phyloP scores from a whole-genome alignment of 805 yeast species.

The Phaffomyces antillensis region DNA sequence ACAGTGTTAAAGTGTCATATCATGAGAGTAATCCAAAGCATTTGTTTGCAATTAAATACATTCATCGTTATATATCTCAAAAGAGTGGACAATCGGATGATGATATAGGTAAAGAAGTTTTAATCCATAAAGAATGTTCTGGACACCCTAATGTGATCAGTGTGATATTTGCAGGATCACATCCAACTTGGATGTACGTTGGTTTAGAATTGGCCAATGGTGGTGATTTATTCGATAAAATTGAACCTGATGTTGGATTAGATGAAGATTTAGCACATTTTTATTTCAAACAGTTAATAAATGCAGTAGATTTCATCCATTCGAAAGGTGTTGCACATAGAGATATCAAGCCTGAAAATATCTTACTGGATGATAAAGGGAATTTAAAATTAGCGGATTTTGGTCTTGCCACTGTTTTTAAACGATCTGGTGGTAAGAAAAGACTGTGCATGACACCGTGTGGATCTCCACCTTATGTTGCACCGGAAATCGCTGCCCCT shows the following conservation, averaged over 20 bases:
- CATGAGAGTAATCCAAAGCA: conserved; percentile 26
- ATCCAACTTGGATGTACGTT: conserved; percentile 54
- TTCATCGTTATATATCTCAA: conserved; percentile 35
- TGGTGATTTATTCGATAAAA: conserved; percentile 74
- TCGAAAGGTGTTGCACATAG: conserved; percentile 58
- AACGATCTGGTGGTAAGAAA: conserved; percentile 38
- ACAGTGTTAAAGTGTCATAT: conserved; percentile 44
- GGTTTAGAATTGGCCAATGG: conserved; percentile 64
- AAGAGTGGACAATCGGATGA: conserved; percentile 30
- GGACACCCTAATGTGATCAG: conserved; percentile 55
- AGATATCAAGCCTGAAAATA: conserved; percentile 64
- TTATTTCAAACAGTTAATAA: conserved; percentile 58
- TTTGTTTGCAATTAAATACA: conserved; percentile 52
- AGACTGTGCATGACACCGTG: conserved; percentile 46
- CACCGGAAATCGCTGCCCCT: conserved; percentile 54
- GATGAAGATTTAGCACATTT: conserved; percentile 61
- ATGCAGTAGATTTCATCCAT: conserved; percentile 56
- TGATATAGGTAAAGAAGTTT: conserved; percentile 45
- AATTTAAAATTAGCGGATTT: conserved; percentile 72
- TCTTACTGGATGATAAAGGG: conserved; percentile 55
- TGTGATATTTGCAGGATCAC: conserved; percentile 46
- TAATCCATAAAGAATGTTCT: conserved; percentile 51
- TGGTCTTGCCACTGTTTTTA: conserved; percentile 62
- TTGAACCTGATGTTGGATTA: conserved; percentile 69
- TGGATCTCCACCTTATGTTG: conserved; percentile 74